Base-by-base conservation (phyloP, 1,284 basidiomycete genomes). In the Schizophyllum commune region DNA sequence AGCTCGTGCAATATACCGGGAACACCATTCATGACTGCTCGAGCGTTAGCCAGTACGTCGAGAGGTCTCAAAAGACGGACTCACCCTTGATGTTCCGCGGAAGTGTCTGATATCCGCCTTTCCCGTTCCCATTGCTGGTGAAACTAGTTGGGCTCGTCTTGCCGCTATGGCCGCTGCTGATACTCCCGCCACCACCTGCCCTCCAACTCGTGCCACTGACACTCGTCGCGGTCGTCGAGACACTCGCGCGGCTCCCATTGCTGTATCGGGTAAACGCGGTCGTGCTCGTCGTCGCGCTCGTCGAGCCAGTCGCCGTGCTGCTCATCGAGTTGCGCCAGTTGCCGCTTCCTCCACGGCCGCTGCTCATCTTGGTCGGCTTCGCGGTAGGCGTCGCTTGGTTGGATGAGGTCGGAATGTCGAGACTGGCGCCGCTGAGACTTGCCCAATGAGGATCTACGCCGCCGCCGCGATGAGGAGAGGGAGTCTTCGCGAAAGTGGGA, bases 31-130 rank as follows among this genome's bases (percentile, higher is more conserved):
- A 92, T 83, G 67, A 86, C 90, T 92, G 61, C 27, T 19, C 32
- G 63, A 62, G 61, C 58, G 54, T 60, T 58, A 59, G 54, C 57
- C 55, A 54, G 22, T 57, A 33, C 61, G 22, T 17, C 21, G 19
- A 55, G 9, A 61, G 58, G 57, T 55, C 67, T 32, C 52, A 65
- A 56, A 32, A 33, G 58, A 57, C 63, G 47, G 27, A 83, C 87
- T 74, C 70, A 92, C 90, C 77, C 79, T 92, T 92, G 77, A 92
- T 79, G 70, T 91, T 92, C 75, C 85, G 82, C 60, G 89, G 87
- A 27, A 83, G 66, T 47, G 39, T 33, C 73, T 67, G 58, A 73
- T 63, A 63, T 75, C 73, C 65, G 74, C 65, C 65, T 54, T 52
- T 52, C 59, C 52, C 62, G 60, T 71, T 67, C 61, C 69, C 68